Conservation (phyloP, 2,329 filamentous ascomycete genomes). For the Fulvia fulva region DNA sequence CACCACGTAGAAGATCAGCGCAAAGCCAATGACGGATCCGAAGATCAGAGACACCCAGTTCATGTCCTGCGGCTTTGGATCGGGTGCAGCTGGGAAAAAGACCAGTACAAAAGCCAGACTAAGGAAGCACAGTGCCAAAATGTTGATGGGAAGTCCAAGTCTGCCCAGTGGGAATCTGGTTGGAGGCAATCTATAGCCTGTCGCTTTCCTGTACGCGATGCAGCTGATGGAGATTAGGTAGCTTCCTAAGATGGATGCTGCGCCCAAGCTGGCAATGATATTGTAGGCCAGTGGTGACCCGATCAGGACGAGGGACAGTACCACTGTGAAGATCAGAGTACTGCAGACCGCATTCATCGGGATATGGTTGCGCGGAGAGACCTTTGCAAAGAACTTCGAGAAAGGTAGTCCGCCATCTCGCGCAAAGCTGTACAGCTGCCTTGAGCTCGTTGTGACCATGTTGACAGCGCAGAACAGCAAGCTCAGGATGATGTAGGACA, state of each 20-base stretch:
- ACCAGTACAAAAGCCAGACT: constrained; percentile 15
- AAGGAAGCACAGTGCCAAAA: constrained; percentile 15
- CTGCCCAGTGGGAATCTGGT: constrained; percentile 23
- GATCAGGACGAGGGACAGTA: constrained; percentile 27
- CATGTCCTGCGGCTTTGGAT: constrained; percentile 18
- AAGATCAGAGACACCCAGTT: constrained; percentile 26
- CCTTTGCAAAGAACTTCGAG: constrained; percentile 31
- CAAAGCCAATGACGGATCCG: constrained; percentile 9
- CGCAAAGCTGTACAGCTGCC: constrained; percentile 28
- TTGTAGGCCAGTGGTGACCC: constrained; percentile 40
- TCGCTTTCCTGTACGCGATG: constrained; percentile 19
- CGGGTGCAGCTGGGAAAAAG: constrained; percentile 21
- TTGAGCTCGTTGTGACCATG: background rate
- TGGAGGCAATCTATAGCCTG: constrained; percentile 17
- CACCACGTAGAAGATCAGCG: background rate
- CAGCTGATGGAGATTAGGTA: constrained; percentile 23
- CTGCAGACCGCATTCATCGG: constrained; percentile 25
- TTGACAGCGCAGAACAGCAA: background rate
- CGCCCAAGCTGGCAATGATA: constrained; percentile 35
- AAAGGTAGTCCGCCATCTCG: constrained; percentile 35
- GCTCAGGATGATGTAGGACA: background rate
- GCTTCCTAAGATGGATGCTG: constrained; percentile 30
- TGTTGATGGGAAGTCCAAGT: constrained; percentile 15
- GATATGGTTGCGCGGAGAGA: constrained; percentile 11
- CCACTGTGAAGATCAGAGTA: constrained; percentile 14